A percentile compares a stretch with the other conserved stretches of the same genome.
Evolutionary conservation across 2,329 filamentous ascomycete genomes (phyloP).

Genomic region (Mariannaea elegans): DNA sequence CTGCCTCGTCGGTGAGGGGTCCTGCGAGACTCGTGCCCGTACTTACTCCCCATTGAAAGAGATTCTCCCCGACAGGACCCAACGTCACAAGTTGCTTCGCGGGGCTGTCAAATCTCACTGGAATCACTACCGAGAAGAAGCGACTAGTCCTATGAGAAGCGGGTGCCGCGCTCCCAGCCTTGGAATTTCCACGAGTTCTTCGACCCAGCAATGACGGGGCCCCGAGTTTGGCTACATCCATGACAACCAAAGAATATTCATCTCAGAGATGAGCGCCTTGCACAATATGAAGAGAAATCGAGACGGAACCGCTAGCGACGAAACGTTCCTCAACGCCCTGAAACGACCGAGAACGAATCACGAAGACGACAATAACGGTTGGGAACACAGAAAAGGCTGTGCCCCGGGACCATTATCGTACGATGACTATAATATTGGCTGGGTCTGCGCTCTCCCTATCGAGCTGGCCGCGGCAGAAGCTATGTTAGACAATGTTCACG

Average conservation of each 20-base stretch:
- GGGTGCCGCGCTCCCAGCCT: background rate
- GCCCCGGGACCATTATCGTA: background rate
- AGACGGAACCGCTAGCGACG: background rate
- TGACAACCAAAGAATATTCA: background rate
- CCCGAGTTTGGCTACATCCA: background rate
- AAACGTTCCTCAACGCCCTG: background rate
- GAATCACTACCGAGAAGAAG: background rate
- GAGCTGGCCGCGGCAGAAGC: conserved; percentile 23
- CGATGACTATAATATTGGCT: conserved; percentile 22
- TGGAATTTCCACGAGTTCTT: background rate
- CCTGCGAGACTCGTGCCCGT: background rate
- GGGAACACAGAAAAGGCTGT: background rate
- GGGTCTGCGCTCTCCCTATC: conserved; percentile 27
- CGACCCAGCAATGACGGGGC: background rate
- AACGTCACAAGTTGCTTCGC: background rate
- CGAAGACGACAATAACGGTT: background rate
- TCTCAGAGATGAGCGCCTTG: background rate
- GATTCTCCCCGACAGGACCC: background rate
- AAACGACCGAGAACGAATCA: background rate
- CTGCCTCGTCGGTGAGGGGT: background rate
- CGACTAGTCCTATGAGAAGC: background rate
- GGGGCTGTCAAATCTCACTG: background rate
- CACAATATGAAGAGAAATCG: background rate
- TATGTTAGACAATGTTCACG: conserved; percentile 25
- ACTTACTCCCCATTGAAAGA: background rate